Evolutionary conservation across 2,329 filamentous ascomycete genomes (phyloP), one percentile per base, ranked within the genome.

Genomic region (Xylaria sp.): DNA sequence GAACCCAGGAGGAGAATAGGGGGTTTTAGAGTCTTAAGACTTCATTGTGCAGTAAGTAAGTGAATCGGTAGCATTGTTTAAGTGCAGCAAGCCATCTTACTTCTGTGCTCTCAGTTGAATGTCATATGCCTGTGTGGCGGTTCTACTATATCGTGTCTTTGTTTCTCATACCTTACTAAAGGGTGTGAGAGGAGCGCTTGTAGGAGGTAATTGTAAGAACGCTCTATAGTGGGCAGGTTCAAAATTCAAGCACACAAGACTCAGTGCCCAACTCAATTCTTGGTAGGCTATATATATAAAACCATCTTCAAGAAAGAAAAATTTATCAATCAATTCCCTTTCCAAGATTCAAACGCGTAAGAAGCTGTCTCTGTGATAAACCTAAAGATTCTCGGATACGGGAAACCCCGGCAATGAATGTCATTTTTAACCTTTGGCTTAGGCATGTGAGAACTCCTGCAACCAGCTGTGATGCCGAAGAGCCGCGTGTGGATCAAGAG

Each of bases 401-500:
- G 46, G 46, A 55, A 55, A 55, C 12, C 30, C n/a, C 52, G 52
- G 52, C n/a, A n/a, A n/a, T n/a, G n/a, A 20, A 23, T 23, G 18
- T 34, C n/a, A 36, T 36, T 23, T 32, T 30, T 30, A 52, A 32
- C 45, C 45, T 43, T 45, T 25, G 20, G 43, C 15, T 50, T 50
- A 20, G 32, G 15, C n/a, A 36, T 63, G 60, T 45, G 36, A 55
- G 36, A 28, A 56, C 46, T n/a, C 36, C 12, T 18, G n/a, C 23
- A 46, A 45, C 18, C 10, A 46, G 28, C 7, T 23, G 46, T 20
- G 46, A 20, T 60, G 13, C 30, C 28, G 57, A 59, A 46, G 28
- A 46, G 57, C 28, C 52, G 52, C 52, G 18, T 55, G 30, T 55
- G 52, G 30, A 55, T 34, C 18, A 53, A 12, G 48, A 12, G 15